These are phyloP conservation scores for Scleromitrula shiraiana DNA, from an alignment of 2,329 filamentous ascomycete species.

Conservation along the genomic window DNA sequence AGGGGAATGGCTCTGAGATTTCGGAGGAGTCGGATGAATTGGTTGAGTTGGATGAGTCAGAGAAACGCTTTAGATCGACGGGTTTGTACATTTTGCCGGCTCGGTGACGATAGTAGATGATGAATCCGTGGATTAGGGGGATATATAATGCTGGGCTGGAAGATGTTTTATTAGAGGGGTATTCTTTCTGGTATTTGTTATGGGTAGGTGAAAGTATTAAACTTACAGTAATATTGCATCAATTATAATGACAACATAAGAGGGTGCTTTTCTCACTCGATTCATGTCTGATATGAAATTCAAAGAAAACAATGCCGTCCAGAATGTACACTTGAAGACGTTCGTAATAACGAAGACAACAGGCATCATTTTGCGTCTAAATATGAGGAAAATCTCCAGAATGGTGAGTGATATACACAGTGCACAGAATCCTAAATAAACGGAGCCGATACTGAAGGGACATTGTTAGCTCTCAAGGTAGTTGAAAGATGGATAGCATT, in stretches of 20 bases:
- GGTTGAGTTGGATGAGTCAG: too few species aligned
- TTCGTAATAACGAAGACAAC: slow-evolving; percentile 20
- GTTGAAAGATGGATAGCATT: neutral
- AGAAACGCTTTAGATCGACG: neutral
- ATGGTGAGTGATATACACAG: slow-evolving; percentile 20
- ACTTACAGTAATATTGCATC: slow-evolving; percentile 19
- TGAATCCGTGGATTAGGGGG: slow-evolving; percentile 22
- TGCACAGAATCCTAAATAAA: neutral
- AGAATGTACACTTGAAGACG: slow-evolving; percentile 17
- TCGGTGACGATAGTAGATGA: slow-evolving; percentile 17
- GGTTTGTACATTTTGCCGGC: neutral
- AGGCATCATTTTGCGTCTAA: slow-evolving; percentile 19
- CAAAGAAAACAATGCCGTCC: slow-evolving; percentile 15
- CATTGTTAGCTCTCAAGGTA: neutral
- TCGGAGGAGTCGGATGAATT: neutral
- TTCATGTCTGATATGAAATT: slow-evolving; percentile 14
- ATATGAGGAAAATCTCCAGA: slow-evolving; percentile 22
- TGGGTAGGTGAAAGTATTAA: neutral
- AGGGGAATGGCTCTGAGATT: neutral
- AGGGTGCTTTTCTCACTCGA: slow-evolving; percentile 1
- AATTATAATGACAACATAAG: slow-evolving; percentile 11
- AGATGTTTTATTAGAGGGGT: neutral
- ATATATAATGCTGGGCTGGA: slow-evolving; percentile 20
- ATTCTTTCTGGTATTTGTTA: too few species aligned
- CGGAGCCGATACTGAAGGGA: neutral